These are phyloP conservation scores for Thalassiosira hispida DNA, from an alignment of 352 stramenopile species.

Conservation along the genomic window DNA sequence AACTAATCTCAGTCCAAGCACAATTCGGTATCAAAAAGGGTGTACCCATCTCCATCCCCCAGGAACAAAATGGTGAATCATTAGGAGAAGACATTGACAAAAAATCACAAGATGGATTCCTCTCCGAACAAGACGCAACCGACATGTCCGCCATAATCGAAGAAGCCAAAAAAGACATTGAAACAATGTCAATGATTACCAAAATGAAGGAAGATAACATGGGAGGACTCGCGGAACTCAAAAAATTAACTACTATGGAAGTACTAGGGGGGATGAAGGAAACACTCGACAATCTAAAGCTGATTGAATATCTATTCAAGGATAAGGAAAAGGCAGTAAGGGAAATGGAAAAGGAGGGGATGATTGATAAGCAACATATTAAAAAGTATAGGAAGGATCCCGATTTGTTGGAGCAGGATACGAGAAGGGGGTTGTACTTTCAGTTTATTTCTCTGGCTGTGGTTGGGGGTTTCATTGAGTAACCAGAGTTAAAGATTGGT, in stretches of 20 bases:
- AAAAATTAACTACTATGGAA: slow-evolving; percentile 40
- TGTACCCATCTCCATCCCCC: slow-evolving; percentile 15
- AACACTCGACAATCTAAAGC: slow-evolving; percentile 64
- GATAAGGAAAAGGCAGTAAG: slow-evolving; percentile 63
- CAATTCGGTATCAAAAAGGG: slow-evolving; percentile 51
- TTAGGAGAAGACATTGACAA: neutral
- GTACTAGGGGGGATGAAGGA: slow-evolving; percentile 64
- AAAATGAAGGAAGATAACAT: slow-evolving; percentile 56
- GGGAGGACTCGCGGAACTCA: slow-evolving; percentile 35
- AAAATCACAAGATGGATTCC: slow-evolving; percentile 15
- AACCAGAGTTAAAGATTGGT: neutral
- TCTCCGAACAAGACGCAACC: slow-evolving; percentile 60
- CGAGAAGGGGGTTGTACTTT: slow-evolving; percentile 66
- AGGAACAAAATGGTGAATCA: slow-evolving; percentile 21
- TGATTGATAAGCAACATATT: slow-evolving; percentile 65
- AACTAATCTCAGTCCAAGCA: neutral
- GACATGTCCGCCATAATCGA: slow-evolving; percentile 63
- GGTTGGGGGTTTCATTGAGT: slow-evolving; percentile 63
- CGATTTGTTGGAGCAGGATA: slow-evolving; percentile 65
- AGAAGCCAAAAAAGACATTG: slow-evolving; percentile 51
- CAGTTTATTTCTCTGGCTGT: slow-evolving; percentile 64
- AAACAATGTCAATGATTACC: slow-evolving; percentile 64
- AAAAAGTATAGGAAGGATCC: slow-evolving; percentile 71
- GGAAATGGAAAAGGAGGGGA: slow-evolving; percentile 69
- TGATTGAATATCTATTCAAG: slow-evolving; percentile 69